Base-by-base conservation (phyloP, 345 rosid genomes). In the Draba incana region DNA sequence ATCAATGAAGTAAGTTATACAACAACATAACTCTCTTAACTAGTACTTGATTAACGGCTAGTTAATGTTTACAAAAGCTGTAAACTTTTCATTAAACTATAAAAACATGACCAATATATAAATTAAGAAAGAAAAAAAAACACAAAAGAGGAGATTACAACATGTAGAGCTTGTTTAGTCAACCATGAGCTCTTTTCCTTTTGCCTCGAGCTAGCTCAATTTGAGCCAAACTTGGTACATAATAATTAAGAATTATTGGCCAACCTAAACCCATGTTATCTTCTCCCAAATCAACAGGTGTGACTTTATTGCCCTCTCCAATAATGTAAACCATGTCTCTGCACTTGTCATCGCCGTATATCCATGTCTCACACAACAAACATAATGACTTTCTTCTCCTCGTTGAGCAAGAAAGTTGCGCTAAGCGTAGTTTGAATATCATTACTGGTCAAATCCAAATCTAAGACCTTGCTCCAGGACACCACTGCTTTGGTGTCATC, bases 1-100 rank as follows among this genome's bases (percentile, higher is more conserved):
- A 3, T 28, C 31, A 5, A 58, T 57, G 10, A 50, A 50, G 41
- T 51, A 61, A 70, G 38, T 73, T 58, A 58, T 50, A 58, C 0
- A 44, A 11, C 27, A 48, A 8, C 50, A 35, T 15, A 33, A 43
- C 12, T 41, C 15, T 41, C 28, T 8, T 15, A 66, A 30, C 61
- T 66, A 6, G 55, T 57, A 64, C 30, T 31, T 57, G 54, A 28
- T 39, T 62, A 53, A 72, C 46, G 60, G 56, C 66, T 65, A 57
- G 24, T 65, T 39, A 38, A 56, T 56, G 37, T 63, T 20, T 49
- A 4, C 4, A 62, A 48, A 62, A 48, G 51, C 59, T 58, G 76
- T 62, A 62, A 54, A 27, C 57, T 24, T 11, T 3, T 49, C 20
- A 20, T 20, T 20, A 20, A 20, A 0, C 20, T 20, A 20, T 20